Base-by-base conservation (phyloP, 2,329 filamentous ascomycete species). In the Trichoderma brevicompactum region DNA sequence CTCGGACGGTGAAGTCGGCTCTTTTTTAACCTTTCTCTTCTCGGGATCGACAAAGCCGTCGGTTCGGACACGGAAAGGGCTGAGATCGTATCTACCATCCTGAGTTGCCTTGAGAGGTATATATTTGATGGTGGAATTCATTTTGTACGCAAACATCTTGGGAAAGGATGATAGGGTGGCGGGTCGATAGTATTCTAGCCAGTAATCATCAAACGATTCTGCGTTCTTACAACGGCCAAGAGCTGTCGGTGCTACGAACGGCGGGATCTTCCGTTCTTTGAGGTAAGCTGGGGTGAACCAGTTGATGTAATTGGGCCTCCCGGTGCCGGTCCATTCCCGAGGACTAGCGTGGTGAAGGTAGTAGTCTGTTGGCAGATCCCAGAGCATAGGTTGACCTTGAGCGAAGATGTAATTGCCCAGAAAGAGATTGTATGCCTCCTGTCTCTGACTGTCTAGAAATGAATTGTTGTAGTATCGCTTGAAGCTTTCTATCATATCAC, bases 391-490 rank as follows among this genome's bases (percentile, higher is more conserved):
- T 74, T 96, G 90, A 0, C 92, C 93, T 69, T 92, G 88, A 0
- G 85, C 80, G 74, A 93, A 98, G 58, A 94, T 92, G 75, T 99
- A 99, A 74, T 98, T 97, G 7, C 95, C 95, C 1, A 99, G 84
- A 74, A 99, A 99, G 9, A 99, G 82, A 71, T 99, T 99, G 77
- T 98, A 98, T 0, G 95, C 95, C 78, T 99, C 95, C 78, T 99
- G 95, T 38, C 95, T 88, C 75, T 99, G 95, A n/a, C 91, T 94
- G 76, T 99, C 95, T 8, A 99, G 85, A 75, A 99, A 99, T 0
- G 94, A 96, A 74, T 99, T 99, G 79, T 98, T 97, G 78, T 99
- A 99, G 77, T 98, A 99, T 34, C 95, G 87, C 77, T 98, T 99
- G 82, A 99, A 97, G 76, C 92, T 97, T 79, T 99, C 95, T 23